Base-by-base conservation (phyloP, 331 rosid genomes). In the Acacia pycnantha region DNA sequence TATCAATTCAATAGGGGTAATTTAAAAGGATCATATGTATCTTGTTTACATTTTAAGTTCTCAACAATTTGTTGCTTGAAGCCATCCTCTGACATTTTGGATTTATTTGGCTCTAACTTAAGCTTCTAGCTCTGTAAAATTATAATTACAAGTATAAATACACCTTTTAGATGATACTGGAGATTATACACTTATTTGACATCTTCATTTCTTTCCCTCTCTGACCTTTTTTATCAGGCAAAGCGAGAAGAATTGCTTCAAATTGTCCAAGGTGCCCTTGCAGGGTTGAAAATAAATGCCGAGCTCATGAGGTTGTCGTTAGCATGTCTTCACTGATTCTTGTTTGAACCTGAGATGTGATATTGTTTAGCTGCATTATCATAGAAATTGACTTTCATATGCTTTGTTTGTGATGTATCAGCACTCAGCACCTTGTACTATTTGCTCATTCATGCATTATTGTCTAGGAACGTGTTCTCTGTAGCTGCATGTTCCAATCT, bases 191-290 rank as follows among this genome's bases (percentile, higher is more conserved):
- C 46, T 81, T 59, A 70, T 62, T 73, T 76, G 77, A 59, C 68
- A 22, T 48, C 27, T 66, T 26, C 59, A 26, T 65, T 81, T 72
- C 74, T 80, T 82, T 83, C 11, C 35, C 24, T 56, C 24, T 62
- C 53, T 18, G 21, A 15, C 61, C 77, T 26, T 76, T 65, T 65
- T 65, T 1, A 77, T 77, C 86, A 95, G 98, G 88, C 86, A 70
- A 95, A 93, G 84, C 93, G 97, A 71, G 97, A 95, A 79, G 98
- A 95, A 78, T 81, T 95, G 89, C 98, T 95, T 79, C 97, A 95
- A 80, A 85, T 86, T 83, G 94, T 90, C 84, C 97, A 93, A 89
- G 85, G 48, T 85, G 92, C 95, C 78, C 84, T 95, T 82, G 69
- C 97, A 33, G 98, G 97, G 85, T 85, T 95, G 81, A 95, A 95